These are phyloP conservation scores for Cryphonectria nitschkei DNA, from an alignment of 2,329 filamentous ascomycete species.

Conservation along the genomic window DNA sequence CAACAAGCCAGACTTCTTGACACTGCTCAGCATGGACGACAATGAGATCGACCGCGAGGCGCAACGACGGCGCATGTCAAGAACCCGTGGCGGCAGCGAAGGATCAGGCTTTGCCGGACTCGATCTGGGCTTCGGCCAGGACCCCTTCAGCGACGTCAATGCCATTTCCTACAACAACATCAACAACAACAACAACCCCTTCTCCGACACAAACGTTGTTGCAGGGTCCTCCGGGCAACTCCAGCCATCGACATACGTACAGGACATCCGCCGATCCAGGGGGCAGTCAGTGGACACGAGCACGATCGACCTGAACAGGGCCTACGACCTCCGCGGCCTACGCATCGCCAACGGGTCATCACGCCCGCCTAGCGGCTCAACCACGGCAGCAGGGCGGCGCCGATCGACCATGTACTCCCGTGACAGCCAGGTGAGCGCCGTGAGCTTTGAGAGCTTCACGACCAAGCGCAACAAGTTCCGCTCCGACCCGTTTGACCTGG, in stretches of 20 bases:
- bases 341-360: slow-evolving; percentile 24
- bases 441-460: slow-evolving; percentile 50
- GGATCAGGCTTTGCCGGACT: slow-evolving; percentile 44
- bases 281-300: slow-evolving; percentile 46
- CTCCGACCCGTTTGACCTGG: slow-evolving; percentile 69
- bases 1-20: slow-evolving; percentile 47
- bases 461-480: slow-evolving; percentile 59
- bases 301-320: slow-evolving; percentile 34
- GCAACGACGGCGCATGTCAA: slow-evolving; percentile 40
- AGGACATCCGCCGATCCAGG: slow-evolving; percentile 54
- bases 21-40: slow-evolving; percentile 48
- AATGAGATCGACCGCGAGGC: slow-evolving; percentile 44
- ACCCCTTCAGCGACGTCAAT: slow-evolving; percentile 57
- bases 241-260: slow-evolving; percentile 48
- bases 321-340: slow-evolving; percentile 18
- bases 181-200: slow-evolving; percentile 50
- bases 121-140: slow-evolving; percentile 41
- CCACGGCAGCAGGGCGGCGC: background rate
- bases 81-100: slow-evolving; percentile 34
- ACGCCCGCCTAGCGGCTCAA: slow-evolving; percentile 22
- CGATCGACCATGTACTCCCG: slow-evolving; percentile 34
- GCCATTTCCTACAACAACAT: slow-evolving; percentile 44
- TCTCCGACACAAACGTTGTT: slow-evolving; percentile 54
- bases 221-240: slow-evolving; percentile 32
- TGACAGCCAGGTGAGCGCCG: slow-evolving; percentile 46